phyloP scores from a whole-genome alignment of 345 rosid genomes.

The Streptanthus diversifolius region DNA sequence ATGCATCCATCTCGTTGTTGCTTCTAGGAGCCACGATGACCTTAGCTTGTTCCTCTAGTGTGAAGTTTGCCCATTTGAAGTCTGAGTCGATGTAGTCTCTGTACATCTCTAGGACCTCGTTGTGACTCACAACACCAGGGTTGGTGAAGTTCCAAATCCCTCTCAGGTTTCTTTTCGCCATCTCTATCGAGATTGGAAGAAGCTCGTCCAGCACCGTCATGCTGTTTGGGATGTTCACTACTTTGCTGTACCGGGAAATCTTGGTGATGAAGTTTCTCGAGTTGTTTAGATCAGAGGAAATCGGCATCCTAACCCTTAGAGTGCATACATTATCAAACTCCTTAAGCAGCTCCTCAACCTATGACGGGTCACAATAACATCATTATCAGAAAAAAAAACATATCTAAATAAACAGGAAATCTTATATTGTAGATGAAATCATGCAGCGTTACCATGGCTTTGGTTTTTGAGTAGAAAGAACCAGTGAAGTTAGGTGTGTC shows the following conservation, averaged over 20 bases:
- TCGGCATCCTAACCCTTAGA: conserved; percentile 49
- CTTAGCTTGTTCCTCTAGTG: conserved; percentile 50
- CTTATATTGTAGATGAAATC: not conserved
- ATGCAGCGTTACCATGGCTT: conserved; percentile 52
- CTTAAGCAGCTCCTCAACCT: conserved; percentile 52
- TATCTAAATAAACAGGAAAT: not conserved
- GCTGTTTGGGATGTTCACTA: conserved; percentile 55
- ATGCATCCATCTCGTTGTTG: conserved; percentile 52
- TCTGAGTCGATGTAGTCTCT: conserved; percentile 40
- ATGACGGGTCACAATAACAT: not conserved
- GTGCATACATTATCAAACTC: conserved; percentile 50
- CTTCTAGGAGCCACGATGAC: conserved; percentile 51
- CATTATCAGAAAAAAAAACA: not conserved
- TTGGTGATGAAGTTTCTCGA: conserved; percentile 51
- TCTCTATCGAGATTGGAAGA: conserved; percentile 49
- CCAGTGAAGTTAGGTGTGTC: conserved; percentile 62
- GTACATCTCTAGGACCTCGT: conserved; percentile 50
- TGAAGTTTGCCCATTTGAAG: conserved; percentile 47
- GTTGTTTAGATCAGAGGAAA: conserved; percentile 50
- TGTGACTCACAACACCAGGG: conserved; percentile 53
- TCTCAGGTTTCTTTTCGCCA: conserved; percentile 49
- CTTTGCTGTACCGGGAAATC: conserved; percentile 44
- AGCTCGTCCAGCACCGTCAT: conserved; percentile 60
- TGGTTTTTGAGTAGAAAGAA: conserved; percentile 70
- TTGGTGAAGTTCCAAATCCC: conserved; percentile 59